Evolutionary conservation across 2,329 filamentous ascomycete species (phyloP), one percentile per base, ranked within the genome.

Genomic region (Alternaria solani): DNA sequence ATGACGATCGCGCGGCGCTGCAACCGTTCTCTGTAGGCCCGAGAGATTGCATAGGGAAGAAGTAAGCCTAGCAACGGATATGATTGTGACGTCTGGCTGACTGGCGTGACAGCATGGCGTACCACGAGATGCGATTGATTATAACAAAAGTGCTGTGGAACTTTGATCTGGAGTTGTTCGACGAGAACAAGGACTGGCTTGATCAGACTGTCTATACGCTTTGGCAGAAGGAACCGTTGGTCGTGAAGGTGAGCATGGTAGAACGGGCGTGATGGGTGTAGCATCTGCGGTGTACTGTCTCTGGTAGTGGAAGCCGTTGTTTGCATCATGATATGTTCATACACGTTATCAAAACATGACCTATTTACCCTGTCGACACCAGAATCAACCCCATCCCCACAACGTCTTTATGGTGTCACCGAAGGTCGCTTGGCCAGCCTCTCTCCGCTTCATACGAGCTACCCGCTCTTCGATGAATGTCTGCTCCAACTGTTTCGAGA

Each of bases 331-430:
- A 32, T 46, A 42, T 55, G 36, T 41, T 58, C 43, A 44, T 61
- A 65, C 60, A 65, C 41, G 25, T 39, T 44, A 56, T 59, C 36
- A 20, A 56, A 38, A 56, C 52, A 59, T 30, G 26, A 26, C 18
- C 18, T 52, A 53, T 18, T 26, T 34, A 44, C 51, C 36, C 25
- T 39, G 41, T 63, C 62, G 51, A 61, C 12, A 26, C 44, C 39
- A 58, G 25, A 16, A 30, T 74, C 62, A 74, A 41, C 62, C 70
- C 76, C 76, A 78, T 2, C 76, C 76, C 75, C 76, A 79, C 56
- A 69, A 66, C 9, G 65, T 70, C 55, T 79, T 79, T 25, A 79
- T 75, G 3, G 65, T 75, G 64, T 79, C 77, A 9, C 77, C 77
- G 54, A 79, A 65, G 0, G 76, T 79, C 5, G 74, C 71, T 55